Conservation (phyloP, 805 yeast genomes). For the Zygosaccharomyces pseudorouxii region DNA sequence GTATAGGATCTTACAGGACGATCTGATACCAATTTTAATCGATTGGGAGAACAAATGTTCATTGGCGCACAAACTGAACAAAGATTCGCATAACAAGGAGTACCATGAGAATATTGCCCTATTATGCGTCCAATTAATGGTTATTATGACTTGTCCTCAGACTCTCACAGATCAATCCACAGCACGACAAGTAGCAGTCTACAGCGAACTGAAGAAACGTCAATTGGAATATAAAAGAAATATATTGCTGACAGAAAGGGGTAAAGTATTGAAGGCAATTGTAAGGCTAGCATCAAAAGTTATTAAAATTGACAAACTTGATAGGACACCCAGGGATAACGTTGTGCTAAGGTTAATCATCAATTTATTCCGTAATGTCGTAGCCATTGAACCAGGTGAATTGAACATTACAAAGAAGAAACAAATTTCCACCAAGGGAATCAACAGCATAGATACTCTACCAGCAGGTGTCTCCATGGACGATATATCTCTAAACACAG, state of each 20-base stretch:
- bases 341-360: slow-evolving; percentile 68
- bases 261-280: slow-evolving; percentile 62
- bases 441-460: slow-evolving; percentile 33
- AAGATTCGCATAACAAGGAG: slow-evolving; percentile 17
- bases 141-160: slow-evolving; percentile 82
- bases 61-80: slow-evolving; percentile 20
- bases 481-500: slow-evolving; percentile 62
- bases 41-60: slow-evolving; percentile 56
- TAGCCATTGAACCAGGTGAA: slow-evolving; percentile 69
- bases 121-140: slow-evolving; percentile 72
- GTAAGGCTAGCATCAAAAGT: slow-evolving; percentile 64
- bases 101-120: slow-evolving; percentile 57
- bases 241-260: slow-evolving; percentile 53
- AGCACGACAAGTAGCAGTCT: slow-evolving; percentile 51
- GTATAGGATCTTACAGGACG: slow-evolving; percentile 65
- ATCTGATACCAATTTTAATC: slow-evolving; percentile 66
- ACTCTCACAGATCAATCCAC: slow-evolving; percentile 58
- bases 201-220: slow-evolving; percentile 56
- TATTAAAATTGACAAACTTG: slow-evolving; percentile 44
- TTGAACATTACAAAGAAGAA: slow-evolving; percentile 44
- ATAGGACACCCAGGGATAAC: slow-evolving; percentile 66
- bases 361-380: slow-evolving; percentile 70
- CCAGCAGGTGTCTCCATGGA: slow-evolving; percentile 57
- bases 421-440: slow-evolving; percentile 31
- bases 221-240: slow-evolving; percentile 70